Evolutionary conservation across 2,329 filamentous ascomycete genomes (phyloP).

Genomic region (Leptosphaerulina australis): DNA sequence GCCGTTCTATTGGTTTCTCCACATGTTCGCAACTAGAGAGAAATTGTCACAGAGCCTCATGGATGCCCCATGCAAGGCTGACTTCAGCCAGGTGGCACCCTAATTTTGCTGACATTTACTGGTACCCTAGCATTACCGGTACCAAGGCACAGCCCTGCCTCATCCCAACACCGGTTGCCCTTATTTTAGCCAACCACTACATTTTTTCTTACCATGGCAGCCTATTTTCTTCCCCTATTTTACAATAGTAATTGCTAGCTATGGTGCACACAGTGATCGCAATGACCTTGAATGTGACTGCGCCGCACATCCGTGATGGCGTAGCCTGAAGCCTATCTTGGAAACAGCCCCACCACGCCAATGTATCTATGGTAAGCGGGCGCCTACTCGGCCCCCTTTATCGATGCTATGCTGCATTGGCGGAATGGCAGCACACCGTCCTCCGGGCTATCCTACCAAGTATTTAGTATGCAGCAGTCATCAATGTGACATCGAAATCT

Average conservation of each 20-base stretch:
- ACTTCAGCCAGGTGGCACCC: constrained; percentile 18
- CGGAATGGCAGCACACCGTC: constrained; percentile 14
- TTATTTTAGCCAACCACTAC: neutral
- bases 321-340: constrained; percentile 21
- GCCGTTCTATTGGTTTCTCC: neutral
- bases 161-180: neutral
- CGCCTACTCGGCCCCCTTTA: constrained; percentile 21
- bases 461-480: neutral
- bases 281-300: constrained; percentile 14
- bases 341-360: constrained; percentile 12
- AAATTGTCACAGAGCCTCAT: constrained; percentile 23
- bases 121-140: no score
- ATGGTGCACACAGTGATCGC: neutral
- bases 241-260: neutral
- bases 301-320: constrained; percentile 31
- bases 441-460: neutral
- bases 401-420: constrained; percentile 17
- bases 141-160: constrained; percentile 12
- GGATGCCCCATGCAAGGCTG: constrained; percentile 17
- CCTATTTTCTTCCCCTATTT: neutral
- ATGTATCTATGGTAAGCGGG: constrained; percentile 13
- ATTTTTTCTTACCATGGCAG: no score
- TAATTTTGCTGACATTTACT: constrained; percentile 22
- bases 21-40: neutral
- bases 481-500: neutral